Conservation (phyloP, 768 basidiomycete genomes). For the Zangia roseola region DNA sequence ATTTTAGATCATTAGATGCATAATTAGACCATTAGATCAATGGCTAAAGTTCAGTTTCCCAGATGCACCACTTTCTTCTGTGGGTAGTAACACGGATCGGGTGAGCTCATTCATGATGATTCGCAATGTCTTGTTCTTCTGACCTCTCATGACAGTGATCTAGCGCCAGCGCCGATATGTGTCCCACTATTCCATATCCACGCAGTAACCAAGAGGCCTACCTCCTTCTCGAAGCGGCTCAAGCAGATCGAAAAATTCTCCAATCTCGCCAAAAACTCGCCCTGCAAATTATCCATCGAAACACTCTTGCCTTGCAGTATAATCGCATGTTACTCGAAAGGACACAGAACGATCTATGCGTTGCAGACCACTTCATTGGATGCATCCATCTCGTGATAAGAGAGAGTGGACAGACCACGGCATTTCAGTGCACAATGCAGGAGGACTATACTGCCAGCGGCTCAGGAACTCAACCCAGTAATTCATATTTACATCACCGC, state of each 20-base stretch:
- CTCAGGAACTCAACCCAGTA: no score
- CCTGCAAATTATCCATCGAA: constrained; percentile 1
- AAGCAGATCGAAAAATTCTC: background rate
- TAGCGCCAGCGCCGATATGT: no score
- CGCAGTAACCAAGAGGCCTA: background rate
- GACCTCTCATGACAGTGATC: no score
- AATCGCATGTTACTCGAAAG: background rate
- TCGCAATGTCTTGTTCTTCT: no score
- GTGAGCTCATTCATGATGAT: no score
- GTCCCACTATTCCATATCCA: background rate
- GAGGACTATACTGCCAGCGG: background rate
- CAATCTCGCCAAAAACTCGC: background rate
- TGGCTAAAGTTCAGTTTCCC: no score
- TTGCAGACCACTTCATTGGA: background rate
- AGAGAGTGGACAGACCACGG: background rate
- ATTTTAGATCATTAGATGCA: no score
- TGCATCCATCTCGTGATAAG: background rate
- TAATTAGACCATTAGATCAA: no score
- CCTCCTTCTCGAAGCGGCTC: background rate
- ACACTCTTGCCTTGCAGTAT: background rate
- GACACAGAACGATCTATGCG: background rate
- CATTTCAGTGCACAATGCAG: constrained; percentile 2
- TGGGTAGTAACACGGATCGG: no score
- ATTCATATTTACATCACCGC: no score
- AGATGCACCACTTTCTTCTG: no score